Evolutionary conservation across 1,284 basidiomycete genomes (phyloP), one percentile per base, ranked within the genome.

Genomic region (Tylopilus sp.): DNA sequence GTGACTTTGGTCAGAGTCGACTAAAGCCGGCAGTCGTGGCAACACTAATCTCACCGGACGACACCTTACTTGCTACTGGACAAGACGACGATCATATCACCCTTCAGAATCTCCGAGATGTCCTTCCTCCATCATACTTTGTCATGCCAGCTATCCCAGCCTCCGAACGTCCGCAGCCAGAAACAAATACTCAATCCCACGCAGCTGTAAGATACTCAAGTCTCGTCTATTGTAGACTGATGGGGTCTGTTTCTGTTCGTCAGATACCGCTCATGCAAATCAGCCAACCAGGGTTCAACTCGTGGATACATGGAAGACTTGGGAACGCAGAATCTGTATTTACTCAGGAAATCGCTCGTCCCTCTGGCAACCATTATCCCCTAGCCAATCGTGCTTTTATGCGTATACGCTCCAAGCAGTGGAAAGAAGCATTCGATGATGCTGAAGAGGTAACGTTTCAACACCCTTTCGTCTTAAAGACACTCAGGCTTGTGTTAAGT

Each of bases 71-170:
- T 52, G 62, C 62, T 26, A 41, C 62, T 56, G 62, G 62, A 24
- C 62, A 62, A 52, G 33, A 55, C 15, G 62, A 63, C 47, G 57
- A 63, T 26, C 61, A 38, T 49, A 63, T 63, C 38, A 16, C 47
- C 22, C 41, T 62, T 19, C 15, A 52, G 36, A 52, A 56, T 33
- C 53, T 63, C 36, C 53, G 22, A 9, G 59, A 56, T 22, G 39
- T 63, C 32, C 59, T 63, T 41, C 62, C 62, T n/a, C 53, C 49
- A 19, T 62, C 62, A 29, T 63, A 63, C 59, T 63, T 62, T 19
- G 44, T 63, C 47, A 33, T 38, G 18, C 58, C 22, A 33, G 26
- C 61, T n/a, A n/a, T 19, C 18, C 36, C 55, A 26, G 32, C 54
- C 36, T 54, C 58, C 19, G 57, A 36, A 24, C 41, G 29, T n/a